phyloP scores from a whole-genome alignment of 2,329 filamentous ascomycete genomes.

The Ciborinia camelliae region DNA sequence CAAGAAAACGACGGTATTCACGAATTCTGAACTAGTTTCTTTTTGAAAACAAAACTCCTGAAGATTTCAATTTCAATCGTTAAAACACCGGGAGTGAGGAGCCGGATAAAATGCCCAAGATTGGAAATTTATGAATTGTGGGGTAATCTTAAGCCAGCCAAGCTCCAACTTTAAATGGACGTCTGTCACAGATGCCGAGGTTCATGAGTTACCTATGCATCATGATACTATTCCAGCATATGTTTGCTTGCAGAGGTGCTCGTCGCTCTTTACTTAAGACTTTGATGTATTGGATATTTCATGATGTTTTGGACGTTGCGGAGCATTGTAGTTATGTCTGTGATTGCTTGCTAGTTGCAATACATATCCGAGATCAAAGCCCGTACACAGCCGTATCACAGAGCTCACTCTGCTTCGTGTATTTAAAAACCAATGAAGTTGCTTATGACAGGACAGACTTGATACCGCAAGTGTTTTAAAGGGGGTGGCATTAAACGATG shows the following conservation, averaged over 20 bases:
- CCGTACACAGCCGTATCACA: background rate
- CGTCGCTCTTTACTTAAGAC: background rate
- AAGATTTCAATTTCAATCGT: background rate
- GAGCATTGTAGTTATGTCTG: background rate
- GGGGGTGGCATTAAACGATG: background rate
- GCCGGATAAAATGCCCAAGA: slow-evolving; percentile 6
- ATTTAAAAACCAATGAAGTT: background rate
- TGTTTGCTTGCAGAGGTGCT: background rate
- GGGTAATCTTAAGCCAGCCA: slow-evolving; percentile 14
- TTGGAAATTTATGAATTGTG: slow-evolving; percentile 16
- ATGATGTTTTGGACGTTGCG: background rate
- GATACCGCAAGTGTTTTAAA: too few species aligned
- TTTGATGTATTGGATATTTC: too few species aligned
- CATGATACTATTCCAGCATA: background rate
- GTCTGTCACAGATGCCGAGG: slow-evolving; percentile 4
- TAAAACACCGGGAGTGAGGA: background rate
- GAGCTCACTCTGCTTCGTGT: background rate
- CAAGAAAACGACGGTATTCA: background rate
- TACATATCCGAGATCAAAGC: background rate
- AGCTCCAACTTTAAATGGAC: slow-evolving; percentile 18
- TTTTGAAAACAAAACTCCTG: background rate
- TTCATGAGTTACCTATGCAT: background rate
- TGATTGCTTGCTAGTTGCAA: background rate
- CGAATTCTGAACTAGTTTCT: background rate
- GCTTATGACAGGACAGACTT: background rate